Evolutionary conservation across 306 rosid species (phyloP).

Genomic region (Acacia confusa): DNA sequence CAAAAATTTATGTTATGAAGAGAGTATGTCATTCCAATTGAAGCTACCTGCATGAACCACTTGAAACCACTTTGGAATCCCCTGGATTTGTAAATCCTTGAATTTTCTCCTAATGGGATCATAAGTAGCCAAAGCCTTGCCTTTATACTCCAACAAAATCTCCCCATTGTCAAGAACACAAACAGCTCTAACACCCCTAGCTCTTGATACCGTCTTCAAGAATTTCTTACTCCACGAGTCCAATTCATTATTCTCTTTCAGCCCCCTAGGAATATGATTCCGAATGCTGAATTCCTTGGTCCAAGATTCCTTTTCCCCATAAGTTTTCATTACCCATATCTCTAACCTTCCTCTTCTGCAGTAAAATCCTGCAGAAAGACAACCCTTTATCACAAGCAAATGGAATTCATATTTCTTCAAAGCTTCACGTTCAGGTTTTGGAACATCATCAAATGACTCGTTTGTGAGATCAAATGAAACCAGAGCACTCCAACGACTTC

Average conservation of each 20-base stretch:
- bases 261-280: slow-evolving; percentile 31
- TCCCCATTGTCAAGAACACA: slow-evolving; percentile 37
- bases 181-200: slow-evolving; percentile 34
- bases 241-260: neutral
- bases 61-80: slow-evolving; percentile 54
- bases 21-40: slow-evolving; percentile 28
- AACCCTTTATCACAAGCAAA: slow-evolving; percentile 34
- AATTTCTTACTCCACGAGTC: neutral
- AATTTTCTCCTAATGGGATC: slow-evolving; percentile 33
- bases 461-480: slow-evolving; percentile 47
- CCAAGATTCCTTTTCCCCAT: slow-evolving; percentile 48
- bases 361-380: slow-evolving; percentile 43
- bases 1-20: neutral
- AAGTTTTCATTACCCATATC: slow-evolving; percentile 54
- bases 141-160: slow-evolving; percentile 45
- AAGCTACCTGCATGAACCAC: slow-evolving; percentile 50
- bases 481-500: slow-evolving; percentile 21
- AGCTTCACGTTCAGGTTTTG: slow-evolving; percentile 27
- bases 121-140: slow-evolving; percentile 43
- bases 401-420: slow-evolving; percentile 35
- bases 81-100: slow-evolving; percentile 36
- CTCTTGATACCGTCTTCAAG: neutral
- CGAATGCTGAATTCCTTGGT: slow-evolving; percentile 23
- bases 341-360: slow-evolving; percentile 36
- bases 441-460: slow-evolving; percentile 40